These are phyloP conservation scores for Fraxinus sp. DNA, from an alignment of 305 asterid species.

Conservation along the genomic window DNA sequence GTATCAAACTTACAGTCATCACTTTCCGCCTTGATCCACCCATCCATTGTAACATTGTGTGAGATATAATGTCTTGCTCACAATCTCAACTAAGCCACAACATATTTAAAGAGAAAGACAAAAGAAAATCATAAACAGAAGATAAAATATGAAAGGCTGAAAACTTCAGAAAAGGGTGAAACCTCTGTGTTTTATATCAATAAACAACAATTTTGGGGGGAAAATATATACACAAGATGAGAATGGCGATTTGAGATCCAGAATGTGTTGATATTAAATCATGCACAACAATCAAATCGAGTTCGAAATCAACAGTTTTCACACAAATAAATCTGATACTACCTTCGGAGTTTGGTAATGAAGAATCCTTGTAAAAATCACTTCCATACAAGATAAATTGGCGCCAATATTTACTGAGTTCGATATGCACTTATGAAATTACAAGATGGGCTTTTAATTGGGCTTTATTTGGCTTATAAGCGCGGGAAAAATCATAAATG, in stretches of 20 bases:
- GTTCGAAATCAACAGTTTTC: not conserved
- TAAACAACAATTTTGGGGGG: not conserved
- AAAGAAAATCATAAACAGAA: constrained; percentile 6
- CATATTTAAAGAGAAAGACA: constrained; percentile 2
- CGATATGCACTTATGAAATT: not conserved
- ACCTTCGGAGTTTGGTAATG: not conserved
- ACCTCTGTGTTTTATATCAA: not conserved
- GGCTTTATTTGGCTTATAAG: not conserved
- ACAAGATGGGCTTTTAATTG: not conserved
- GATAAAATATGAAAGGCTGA: not conserved
- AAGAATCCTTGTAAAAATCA: not conserved
- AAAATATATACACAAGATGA: not conserved
- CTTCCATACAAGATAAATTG: not conserved
- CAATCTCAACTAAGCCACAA: constrained; percentile 26
- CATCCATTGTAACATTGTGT: constrained; percentile 93
- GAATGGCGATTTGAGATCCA: not conserved
- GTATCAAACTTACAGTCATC: constrained; percentile 52
- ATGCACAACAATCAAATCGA: not conserved
- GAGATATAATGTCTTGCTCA: constrained; percentile 7
- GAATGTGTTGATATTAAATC: not conserved
- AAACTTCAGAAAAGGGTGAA: not conserved
- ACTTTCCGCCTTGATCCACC: constrained; percentile 96
- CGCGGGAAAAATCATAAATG: too few species aligned
- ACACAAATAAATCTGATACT: not conserved
- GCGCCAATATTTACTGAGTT: not conserved